These are phyloP conservation scores for Botrytis byssoidea DNA, from an alignment of 2,329 filamentous ascomycete species.

Conservation along the genomic window DNA sequence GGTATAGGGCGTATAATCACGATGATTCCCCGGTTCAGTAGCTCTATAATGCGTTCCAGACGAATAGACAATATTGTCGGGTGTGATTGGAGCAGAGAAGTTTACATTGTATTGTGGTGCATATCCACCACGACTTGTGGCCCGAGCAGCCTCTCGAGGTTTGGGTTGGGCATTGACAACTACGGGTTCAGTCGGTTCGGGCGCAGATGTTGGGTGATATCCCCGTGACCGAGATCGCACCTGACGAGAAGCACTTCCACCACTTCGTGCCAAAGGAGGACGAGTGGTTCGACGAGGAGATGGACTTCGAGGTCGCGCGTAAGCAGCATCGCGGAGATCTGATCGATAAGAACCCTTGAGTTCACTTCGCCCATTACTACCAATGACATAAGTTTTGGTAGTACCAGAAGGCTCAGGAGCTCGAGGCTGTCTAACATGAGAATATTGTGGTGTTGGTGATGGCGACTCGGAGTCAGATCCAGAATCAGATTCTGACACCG, in stretches of 20 bases:
- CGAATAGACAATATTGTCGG: constrained; percentile 1
- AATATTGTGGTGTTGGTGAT: constrained; percentile 16
- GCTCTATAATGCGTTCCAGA: constrained; percentile 9
- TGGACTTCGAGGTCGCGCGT: constrained; percentile 30
- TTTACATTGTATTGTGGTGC: constrained; percentile 4
- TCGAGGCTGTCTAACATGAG: constrained; percentile 21
- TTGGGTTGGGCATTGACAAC: constrained; percentile 26
- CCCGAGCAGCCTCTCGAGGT: constrained; percentile 26
- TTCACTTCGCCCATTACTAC: constrained; percentile 30
- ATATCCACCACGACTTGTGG: constrained; percentile 14
- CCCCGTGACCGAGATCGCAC: constrained; percentile 24
- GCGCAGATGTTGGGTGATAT: constrained; percentile 25
- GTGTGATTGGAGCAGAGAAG: constrained; percentile 7
- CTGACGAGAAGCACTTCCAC: constrained; percentile 19
- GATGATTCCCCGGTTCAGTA: constrained; percentile 9
- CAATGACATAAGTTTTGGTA: constrained; percentile 22
- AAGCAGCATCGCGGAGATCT: constrained; percentile 27
- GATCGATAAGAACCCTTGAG: constrained; percentile 26
- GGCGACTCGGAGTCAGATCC: constrained; percentile 15
- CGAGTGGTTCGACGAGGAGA: constrained; percentile 30
- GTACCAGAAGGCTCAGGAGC: constrained; percentile 31
- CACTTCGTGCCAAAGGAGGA: constrained; percentile 23
- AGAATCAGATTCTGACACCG: constrained; percentile 13
- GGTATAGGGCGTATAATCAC: constrained; percentile 9
- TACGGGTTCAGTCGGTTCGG: constrained; percentile 25